Evolutionary conservation across 2,329 filamentous ascomycete species (phyloP).

Genomic region (Alternaria triticimaculans): DNA sequence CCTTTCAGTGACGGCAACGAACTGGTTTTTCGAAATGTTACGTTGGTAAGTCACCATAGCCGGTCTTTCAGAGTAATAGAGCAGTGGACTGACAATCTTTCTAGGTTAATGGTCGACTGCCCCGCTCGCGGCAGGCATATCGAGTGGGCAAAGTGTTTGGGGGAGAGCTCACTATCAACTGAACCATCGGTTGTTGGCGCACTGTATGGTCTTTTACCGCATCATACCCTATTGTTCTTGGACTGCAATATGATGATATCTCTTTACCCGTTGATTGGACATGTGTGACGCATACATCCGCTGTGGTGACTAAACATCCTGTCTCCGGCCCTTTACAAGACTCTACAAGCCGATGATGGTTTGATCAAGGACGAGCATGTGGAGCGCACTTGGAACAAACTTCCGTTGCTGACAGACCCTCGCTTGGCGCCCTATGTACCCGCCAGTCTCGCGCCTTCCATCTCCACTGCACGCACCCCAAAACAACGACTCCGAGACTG

Average conservation of each 20-base stretch:
- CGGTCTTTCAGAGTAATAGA: neutral
- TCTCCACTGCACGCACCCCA: neutral
- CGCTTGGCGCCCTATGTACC: slow-evolving; percentile 7
- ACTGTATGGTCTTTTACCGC: neutral
- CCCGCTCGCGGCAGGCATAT: slow-evolving; percentile 29
- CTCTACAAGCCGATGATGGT: neutral
- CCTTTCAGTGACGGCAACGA: slow-evolving; percentile 36
- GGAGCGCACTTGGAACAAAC: slow-evolving; percentile 5
- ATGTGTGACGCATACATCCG: neutral
- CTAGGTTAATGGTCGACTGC: slow-evolving; percentile 30
- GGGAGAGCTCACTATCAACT: slow-evolving; percentile 20
- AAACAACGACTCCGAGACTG: slow-evolving; percentile 6
- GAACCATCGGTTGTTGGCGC: neutral
- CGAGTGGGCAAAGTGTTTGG: slow-evolving; percentile 30
- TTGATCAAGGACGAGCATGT: slow-evolving; percentile 5
- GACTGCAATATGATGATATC: neutral
- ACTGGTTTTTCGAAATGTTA: slow-evolving; percentile 38
- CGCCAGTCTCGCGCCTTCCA: neutral
- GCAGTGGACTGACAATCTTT: slow-evolving; percentile 2
- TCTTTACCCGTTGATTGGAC: neutral
- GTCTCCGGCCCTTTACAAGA: neutral
- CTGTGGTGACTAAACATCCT: neutral
- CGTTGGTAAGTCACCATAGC: slow-evolving; percentile 19
- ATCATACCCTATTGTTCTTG: slow-evolving; percentile 1
- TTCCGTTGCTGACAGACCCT: slow-evolving; percentile 1